Base-by-base conservation (phyloP, 2,329 filamentous ascomycete genomes). In the Ophiostoma australiae region DNA sequence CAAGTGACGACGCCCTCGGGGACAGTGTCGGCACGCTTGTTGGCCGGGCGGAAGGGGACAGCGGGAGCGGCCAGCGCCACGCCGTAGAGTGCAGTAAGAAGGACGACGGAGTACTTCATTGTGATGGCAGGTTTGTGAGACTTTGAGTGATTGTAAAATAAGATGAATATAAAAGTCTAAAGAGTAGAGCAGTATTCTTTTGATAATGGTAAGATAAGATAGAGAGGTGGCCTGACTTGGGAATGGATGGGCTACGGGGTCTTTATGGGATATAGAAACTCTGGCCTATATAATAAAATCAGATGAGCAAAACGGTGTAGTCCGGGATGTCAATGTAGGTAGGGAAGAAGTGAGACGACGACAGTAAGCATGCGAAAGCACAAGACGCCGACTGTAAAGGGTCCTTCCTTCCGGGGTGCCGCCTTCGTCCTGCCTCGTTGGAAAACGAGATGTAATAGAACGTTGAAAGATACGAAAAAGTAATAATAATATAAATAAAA, bases 21-120 rank as follows among this genome's bases (percentile, higher is more conserved):
- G 11, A 58, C 52, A 13, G 52, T 8, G 10, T 58, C 52, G 3
- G 17, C 52, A 58, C 52, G 52, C 52, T 58, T 58, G 52, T 58
- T 58, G 10, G 52, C 52, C 23, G 52, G 52, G n/a, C 11, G 52
- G n/a, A 48, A 37, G 23, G 39, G 58, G 11, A 33, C 58, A 68
- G 66, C 41, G 10, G 66, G 66, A 48, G 66, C 66, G 66, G 66
- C 66, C 66, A 68, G 23, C 20, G 39, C 39, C 11, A 27, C 27
- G 66, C 66, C 35, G 39, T 68, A 68, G 44, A 68, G 37, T 23
- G 39, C 27, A 52, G 66, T 44, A 15, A 68, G 39, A 68, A 68
- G 66, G 23, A 48, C 41, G 11, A 37, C 17, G 3, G 66, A 20
- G 66, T 68, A 48, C 66, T 68, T 68, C 66, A 68, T 68, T 27